Evolutionary conservation across 2,329 filamentous ascomycete species (phyloP).

Genomic region (Calonectria hawksworthii): DNA sequence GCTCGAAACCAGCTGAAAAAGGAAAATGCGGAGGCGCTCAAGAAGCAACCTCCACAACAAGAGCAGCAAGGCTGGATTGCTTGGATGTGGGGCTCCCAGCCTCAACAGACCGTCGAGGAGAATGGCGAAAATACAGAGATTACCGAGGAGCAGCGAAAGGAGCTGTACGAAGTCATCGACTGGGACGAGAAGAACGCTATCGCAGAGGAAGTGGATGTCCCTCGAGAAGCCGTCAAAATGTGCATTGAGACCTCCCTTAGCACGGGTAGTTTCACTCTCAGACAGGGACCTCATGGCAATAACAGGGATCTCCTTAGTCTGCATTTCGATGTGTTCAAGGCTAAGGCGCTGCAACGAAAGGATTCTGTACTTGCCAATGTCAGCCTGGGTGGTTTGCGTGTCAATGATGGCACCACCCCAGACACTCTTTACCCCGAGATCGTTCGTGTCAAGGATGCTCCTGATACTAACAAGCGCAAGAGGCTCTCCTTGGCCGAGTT

Average conservation of each 20-base stretch:
- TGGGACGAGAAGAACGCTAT: constrained; percentile 97
- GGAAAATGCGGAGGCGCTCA: constrained; percentile 92
- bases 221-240: constrained; percentile 91
- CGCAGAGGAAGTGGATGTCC: constrained; percentile 88
- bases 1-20: constrained; percentile 95
- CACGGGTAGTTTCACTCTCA: constrained; percentile 95
- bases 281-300: constrained; percentile 74
- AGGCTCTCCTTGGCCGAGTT: constrained; percentile 68
- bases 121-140: constrained; percentile 84
- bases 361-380: constrained; percentile 92
- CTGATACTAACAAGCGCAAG: constrained; percentile 62
- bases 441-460: constrained; percentile 92
- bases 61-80: constrained; percentile 89
- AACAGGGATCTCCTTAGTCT: constrained; percentile 87
- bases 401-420: constrained; percentile 96
- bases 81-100: constrained; percentile 91
- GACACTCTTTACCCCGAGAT: constrained; percentile 95
- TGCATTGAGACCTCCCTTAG: constrained; percentile 94
- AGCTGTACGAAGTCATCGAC: constrained; percentile 97
- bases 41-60: constrained; percentile 66
- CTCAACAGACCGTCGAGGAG: constrained; percentile 70
- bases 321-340: constrained; percentile 94
- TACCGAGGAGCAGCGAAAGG: constrained; percentile 95
- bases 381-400: constrained; percentile 90
- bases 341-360: constrained; percentile 88